A percentile compares a stretch with the other conserved stretches of the same genome.
Conservation (phyloP, 1,284 basidiomycete species). For the Puccinia horiana region DNA sequence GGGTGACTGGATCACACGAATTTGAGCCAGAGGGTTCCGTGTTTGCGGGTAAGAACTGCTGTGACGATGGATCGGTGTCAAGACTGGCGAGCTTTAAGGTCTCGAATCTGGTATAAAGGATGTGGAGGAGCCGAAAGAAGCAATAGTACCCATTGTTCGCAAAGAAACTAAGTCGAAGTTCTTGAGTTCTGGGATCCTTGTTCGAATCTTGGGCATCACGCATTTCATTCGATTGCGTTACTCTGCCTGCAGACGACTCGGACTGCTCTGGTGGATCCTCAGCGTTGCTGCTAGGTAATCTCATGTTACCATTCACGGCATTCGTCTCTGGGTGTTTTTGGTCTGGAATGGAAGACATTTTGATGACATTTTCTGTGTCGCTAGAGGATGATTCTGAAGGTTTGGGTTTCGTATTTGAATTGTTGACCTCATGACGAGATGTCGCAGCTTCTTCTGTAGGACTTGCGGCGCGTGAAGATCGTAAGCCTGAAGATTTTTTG, state of each 20-base stretch:
- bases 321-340: constrained; percentile 9
- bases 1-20: background rate
- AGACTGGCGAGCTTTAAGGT: constrained; percentile 37
- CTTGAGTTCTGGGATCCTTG: background rate
- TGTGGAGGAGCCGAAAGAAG: constrained; percentile 39
- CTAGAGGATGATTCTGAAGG: background rate
- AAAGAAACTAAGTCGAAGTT: constrained; percentile 40
- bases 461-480: constrained; percentile 16
- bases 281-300: background rate
- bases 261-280: background rate
- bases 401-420: background rate
- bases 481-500: constrained; percentile 3
- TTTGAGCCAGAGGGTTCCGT: background rate
- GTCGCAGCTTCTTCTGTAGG: constrained; percentile 11
- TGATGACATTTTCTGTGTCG: constrained; percentile 1
- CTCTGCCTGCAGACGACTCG: background rate
- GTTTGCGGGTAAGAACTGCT: background rate
- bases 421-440: background rate
- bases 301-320: background rate
- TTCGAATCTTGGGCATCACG: background rate
- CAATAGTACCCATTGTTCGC: constrained; percentile 45
- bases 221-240: background rate
- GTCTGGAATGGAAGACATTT: constrained; percentile 30
- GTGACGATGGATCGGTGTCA: background rate
- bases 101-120: constrained; percentile 44